These are phyloP conservation scores for Fusarium bulbicola DNA, from an alignment of 2,329 filamentous ascomycete species.

Conservation along the genomic window DNA sequence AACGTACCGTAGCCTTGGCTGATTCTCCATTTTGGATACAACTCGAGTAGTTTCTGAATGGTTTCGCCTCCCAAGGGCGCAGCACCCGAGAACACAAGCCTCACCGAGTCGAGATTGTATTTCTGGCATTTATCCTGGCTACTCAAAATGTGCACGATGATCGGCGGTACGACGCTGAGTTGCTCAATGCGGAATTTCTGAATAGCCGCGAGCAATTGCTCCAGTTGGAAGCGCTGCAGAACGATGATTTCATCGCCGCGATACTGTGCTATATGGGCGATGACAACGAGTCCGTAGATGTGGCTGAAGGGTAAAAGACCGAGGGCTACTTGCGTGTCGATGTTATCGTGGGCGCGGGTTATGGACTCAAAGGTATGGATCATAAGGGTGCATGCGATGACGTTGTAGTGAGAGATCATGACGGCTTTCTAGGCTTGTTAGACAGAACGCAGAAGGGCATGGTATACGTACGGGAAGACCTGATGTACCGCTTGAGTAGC, in stretches of 20 bases:
- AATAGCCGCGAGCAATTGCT: constrained; percentile 58
- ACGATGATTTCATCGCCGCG: constrained; percentile 79
- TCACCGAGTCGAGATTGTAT: constrained; percentile 25
- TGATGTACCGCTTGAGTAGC: constrained; percentile 83
- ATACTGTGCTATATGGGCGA: constrained; percentile 72
- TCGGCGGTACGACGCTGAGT: constrained; percentile 27
- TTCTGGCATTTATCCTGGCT: constrained; percentile 14
- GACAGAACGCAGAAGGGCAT: fast-evolving
- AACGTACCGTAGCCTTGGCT: constrained; percentile 76
- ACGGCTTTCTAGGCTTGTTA: constrained; percentile 72
- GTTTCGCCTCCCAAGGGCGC: constrained; percentile 78
- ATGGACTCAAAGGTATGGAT: constrained; percentile 54
- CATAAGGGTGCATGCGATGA: constrained; percentile 80
- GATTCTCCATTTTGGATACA: constrained; percentile 72
- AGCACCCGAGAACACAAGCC: constrained; percentile 51
- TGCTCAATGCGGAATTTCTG: constrained; percentile 31
- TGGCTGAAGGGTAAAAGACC: constrained; percentile 82
- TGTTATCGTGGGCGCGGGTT: constrained; percentile 46
- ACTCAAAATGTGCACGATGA: constrained; percentile 19
- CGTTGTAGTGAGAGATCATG: constrained; percentile 82
- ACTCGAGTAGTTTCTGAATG: constrained; percentile 67
- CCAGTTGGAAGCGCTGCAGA: constrained; percentile 78
- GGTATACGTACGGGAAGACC: constrained; percentile 69
- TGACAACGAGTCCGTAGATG: constrained; percentile 80
- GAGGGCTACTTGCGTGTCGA: constrained; percentile 59